These are phyloP conservation scores for Nicotiana tabacum DNA, from an alignment of 257 asterid species.

Conservation along the genomic window DNA sequence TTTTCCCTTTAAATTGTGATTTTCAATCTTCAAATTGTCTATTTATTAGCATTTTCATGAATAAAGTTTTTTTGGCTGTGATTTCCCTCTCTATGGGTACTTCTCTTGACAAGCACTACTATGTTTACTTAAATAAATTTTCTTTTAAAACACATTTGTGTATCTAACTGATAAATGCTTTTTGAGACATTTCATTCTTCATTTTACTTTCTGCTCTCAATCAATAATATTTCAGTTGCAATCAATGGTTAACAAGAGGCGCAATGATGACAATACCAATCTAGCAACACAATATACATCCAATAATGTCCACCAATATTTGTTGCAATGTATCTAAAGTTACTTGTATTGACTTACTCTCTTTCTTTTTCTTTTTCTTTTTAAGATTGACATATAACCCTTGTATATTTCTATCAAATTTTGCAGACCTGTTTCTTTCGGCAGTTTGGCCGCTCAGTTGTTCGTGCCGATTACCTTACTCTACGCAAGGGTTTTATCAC, in stretches of 20 bases:
- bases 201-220: not conserved
- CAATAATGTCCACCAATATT: not conserved
- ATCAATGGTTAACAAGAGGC: not conserved
- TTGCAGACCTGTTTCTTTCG: conserved; percentile 91
- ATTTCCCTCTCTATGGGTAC: not conserved
- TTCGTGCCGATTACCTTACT: conserved; percentile 89
- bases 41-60: not conserved
- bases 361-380: not conserved
- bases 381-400: not conserved
- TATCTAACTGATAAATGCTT: not conserved
- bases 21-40: not conserved
- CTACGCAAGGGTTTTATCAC: conserved; percentile 93
- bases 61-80: not conserved
- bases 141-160: not conserved
- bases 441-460: conserved; percentile 92
- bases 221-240: not conserved
- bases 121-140: too few relatives aligned
- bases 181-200: not conserved
- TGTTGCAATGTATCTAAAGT: not conserved
- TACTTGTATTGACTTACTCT: not conserved
- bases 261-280: not conserved
- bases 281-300: not conserved
- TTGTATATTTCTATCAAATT: conserved; percentile 14
- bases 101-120: not conserved
- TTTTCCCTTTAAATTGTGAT: too few relatives aligned